These are phyloP conservation scores for Podaxis mareebaensis DNA, from an alignment of 768 basidiomycete genomes.

Conservation along the genomic window DNA sequence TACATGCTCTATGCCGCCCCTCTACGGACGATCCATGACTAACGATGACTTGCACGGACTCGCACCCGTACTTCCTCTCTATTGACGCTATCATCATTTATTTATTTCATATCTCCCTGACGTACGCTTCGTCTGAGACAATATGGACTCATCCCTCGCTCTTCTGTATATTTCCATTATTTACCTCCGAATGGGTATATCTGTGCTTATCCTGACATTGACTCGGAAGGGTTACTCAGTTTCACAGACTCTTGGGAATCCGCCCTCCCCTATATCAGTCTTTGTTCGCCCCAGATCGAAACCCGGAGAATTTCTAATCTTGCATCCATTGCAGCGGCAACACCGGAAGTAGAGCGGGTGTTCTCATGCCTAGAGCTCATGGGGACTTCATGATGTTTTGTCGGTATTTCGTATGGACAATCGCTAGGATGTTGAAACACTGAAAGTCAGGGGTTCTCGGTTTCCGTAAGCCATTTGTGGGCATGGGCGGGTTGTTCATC, in stretches of 20 bases:
- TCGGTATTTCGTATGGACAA: background rate
- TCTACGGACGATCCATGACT: background rate
- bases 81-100: background rate
- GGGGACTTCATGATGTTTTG: background rate
- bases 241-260: background rate
- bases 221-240: background rate
- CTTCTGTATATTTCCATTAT: constrained; percentile 4
- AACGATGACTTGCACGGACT: constrained; percentile 1
- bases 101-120: background rate
- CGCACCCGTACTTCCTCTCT: too few relatives aligned
- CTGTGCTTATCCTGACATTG: background rate
- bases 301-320: background rate
- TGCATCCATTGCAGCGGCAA: background rate
- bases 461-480: background rate
- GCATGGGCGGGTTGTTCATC: background rate
- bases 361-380: too few relatives aligned
- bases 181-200: background rate
- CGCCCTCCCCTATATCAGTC: background rate
- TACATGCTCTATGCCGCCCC: background rate
- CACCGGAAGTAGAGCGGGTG: background rate
- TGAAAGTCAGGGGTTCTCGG: background rate
- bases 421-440: background rate
- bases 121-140: background rate
- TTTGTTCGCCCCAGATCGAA: background rate
- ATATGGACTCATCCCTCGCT: background rate